Percentiles rank a stretch among this genome's conserved stretches.
Conservation (phyloP, 1,284 basidiomycete genomes). For the Tausonia pullulans region DNA sequence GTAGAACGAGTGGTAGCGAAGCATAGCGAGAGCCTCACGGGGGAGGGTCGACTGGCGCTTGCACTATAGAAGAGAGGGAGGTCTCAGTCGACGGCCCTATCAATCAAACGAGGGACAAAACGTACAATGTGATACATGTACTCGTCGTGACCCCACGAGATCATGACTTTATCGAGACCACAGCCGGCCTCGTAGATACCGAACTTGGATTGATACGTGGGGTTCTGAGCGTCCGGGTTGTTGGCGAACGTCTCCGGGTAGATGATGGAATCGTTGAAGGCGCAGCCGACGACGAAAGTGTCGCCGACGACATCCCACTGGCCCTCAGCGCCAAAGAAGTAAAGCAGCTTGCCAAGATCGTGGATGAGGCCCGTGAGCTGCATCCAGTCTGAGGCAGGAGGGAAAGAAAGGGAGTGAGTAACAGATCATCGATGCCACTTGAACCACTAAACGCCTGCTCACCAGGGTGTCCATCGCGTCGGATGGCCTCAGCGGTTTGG, state of each 20-base stretch:
- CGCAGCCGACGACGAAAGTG: constrained; percentile 77
- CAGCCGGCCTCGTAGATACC: constrained; percentile 76
- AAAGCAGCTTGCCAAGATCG: constrained; percentile 73
- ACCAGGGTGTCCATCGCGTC: constrained; percentile 70
- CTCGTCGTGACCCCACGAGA: constrained; percentile 85
- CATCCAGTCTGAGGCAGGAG: constrained; percentile 35
- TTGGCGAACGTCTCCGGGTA: constrained; percentile 70
- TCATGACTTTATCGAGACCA: constrained; percentile 80
- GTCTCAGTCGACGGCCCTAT: no score
- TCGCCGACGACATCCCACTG: constrained; percentile 91
- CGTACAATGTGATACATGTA: constrained; percentile 27
- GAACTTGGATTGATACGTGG: constrained; percentile 62
- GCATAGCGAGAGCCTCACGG: constrained; percentile 74
- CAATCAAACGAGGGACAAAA: background rate
- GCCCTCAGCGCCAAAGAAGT: constrained; percentile 60
- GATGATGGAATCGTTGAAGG: constrained; percentile 70
- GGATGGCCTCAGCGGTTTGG: constrained; percentile 84
- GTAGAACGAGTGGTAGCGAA: constrained; percentile 88
- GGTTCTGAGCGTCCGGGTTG: constrained; percentile 64
- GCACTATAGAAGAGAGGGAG: constrained; percentile 25
- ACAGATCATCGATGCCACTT: no score
- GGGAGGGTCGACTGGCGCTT: constrained; percentile 71
- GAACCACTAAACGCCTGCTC: no score
- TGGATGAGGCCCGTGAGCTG: constrained; percentile 75
- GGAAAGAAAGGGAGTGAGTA: background rate